phyloP scores from a whole-genome alignment of 495 filamentous ascomycete genomes.

The Talaromyces borbonicus region DNA sequence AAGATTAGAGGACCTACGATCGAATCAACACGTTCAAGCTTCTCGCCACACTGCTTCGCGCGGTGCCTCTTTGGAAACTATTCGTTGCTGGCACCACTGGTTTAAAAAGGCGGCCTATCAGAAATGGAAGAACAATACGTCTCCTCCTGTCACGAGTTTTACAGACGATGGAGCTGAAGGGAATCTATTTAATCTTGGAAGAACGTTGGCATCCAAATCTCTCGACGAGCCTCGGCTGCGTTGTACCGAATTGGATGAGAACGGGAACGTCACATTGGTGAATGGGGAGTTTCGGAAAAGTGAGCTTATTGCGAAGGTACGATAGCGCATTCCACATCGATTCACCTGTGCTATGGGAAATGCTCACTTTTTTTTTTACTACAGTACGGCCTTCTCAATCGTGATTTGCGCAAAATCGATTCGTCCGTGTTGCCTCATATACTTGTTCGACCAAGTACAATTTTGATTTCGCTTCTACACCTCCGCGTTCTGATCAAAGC shows the following conservation, averaged over 20 bases:
- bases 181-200: conserved; percentile 38
- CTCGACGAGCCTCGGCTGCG: conserved; percentile 72
- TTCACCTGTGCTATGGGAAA: neutral
- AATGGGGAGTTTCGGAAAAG: conserved; percentile 96
- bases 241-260: conserved; percentile 90
- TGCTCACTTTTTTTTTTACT: conserved; percentile 14
- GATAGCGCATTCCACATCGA: conserved; percentile 16
- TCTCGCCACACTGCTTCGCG: conserved; percentile 14
- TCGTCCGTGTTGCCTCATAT: conserved; percentile 97
- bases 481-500: conserved; percentile 89
- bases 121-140: conserved; percentile 17
- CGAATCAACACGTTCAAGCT: neutral
- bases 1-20: neutral
- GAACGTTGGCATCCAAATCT: conserved; percentile 57
- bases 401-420: conserved; percentile 95
- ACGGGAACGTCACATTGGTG: conserved; percentile 88
- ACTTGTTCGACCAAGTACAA: conserved; percentile 85
- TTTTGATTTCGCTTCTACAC: conserved; percentile 89
- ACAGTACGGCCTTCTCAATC: conserved; percentile 89
- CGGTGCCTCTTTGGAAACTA: conserved; percentile 31
- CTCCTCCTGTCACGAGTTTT: conserved; percentile 18
- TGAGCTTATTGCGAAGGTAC: conserved; percentile 90
- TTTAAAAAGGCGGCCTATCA: conserved; percentile 13
- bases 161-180: conserved; percentile 31
- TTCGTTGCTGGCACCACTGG: conserved; percentile 46